phyloP scores from a whole-genome alignment of 345 rosid species.

The Pistacia vera region DNA sequence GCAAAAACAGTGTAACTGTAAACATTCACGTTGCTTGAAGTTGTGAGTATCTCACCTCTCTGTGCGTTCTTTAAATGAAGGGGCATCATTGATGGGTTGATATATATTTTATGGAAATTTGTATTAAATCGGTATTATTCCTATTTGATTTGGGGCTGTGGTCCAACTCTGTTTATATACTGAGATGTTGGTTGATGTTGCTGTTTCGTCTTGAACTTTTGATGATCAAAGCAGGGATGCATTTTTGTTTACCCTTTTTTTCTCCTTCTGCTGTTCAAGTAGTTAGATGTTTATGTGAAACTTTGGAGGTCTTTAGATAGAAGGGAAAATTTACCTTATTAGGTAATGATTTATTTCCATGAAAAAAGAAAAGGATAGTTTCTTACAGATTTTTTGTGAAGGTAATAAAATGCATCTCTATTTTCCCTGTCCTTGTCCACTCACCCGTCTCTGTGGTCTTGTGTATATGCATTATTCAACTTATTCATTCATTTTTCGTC shows the following conservation, averaged over 20 bases:
- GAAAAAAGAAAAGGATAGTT: not conserved
- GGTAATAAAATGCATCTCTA: not conserved
- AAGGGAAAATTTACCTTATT: not conserved
- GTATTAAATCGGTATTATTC: not conserved
- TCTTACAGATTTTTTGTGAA: not conserved
- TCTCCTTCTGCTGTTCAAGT: not conserved
- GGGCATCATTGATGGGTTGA: not conserved
- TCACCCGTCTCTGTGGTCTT: not conserved
- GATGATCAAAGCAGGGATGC: not conserved
- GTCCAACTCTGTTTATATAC: not conserved
- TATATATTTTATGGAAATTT: not conserved
- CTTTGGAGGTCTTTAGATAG: not conserved
- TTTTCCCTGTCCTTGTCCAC: not conserved
- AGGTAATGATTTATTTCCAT: not conserved
- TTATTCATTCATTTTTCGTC: not conserved
- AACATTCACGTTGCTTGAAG: slow-evolving; percentile 97
- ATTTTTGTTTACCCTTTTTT: not conserved
- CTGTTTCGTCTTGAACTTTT: not conserved
- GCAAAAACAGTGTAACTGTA: slow-evolving; percentile 96
- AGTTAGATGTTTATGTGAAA: slow-evolving; percentile 11
- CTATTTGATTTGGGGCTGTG: not conserved
- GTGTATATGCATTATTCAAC: not conserved
- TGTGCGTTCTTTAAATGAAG: not conserved
- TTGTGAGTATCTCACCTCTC: slow-evolving; percentile 53
- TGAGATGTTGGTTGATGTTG: not conserved